These are phyloP conservation scores for Condylostoma magnum DNA, from an alignment of 169 alveolate genomes.

Conservation along the genomic window DNA sequence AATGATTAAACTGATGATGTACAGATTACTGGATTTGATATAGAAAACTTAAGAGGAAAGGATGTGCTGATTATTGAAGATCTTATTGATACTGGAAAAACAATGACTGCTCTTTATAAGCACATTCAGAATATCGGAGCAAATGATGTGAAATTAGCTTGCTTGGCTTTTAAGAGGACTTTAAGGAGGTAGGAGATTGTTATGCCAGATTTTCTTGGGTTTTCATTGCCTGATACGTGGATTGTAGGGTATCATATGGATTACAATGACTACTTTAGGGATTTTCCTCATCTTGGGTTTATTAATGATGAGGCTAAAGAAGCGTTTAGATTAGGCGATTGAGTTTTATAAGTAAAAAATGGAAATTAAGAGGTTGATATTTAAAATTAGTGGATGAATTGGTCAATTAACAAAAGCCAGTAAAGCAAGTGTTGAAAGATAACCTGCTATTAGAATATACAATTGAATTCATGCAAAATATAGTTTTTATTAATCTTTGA, in stretches of 20 bases:
- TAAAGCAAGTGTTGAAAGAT: too few relatives aligned
- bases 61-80: constrained; percentile 18
- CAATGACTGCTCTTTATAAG: background rate
- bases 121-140: background rate
- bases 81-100: constrained; percentile 20
- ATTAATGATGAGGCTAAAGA: constrained; percentile 17
- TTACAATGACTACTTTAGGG: constrained; percentile 26
- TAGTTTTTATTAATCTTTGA: too few relatives aligned
- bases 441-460: too few relatives aligned
- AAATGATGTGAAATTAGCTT: background rate
- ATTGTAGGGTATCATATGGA: constrained; percentile 26
- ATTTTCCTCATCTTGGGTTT: constrained; percentile 1
- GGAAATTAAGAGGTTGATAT: too few relatives aligned
- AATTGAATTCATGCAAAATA: too few relatives aligned
- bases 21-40: background rate
- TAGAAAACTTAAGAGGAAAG: background rate
- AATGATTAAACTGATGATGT: background rate
- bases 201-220: constrained; percentile 17
- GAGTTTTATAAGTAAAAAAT: too few relatives aligned
- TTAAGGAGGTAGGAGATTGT: too few relatives aligned
- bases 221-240: constrained; percentile 19
- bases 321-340: background rate
- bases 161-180: background rate
- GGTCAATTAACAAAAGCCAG: too few relatives aligned
- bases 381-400: too few relatives aligned